Evolutionary conservation across 495 filamentous ascomycete genomes (phyloP).

Genomic region (Penicillium ucsense): DNA sequence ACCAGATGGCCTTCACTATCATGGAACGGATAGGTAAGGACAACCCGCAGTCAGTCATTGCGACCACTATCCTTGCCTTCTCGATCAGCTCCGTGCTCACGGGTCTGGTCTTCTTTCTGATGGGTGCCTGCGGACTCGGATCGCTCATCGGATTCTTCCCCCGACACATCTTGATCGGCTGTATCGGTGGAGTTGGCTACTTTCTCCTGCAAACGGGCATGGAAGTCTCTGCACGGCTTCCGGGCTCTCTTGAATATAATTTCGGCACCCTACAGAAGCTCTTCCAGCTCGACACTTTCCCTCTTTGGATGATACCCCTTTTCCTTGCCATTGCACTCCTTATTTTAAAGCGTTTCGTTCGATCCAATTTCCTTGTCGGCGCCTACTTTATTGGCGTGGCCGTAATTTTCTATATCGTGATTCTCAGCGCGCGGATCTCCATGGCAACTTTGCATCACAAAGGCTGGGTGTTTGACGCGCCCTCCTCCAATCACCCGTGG

Average conservation of each 20-base stretch:
- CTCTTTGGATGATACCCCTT: conserved; percentile 77
- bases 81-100: conserved; percentile 87
- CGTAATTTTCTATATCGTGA: conserved; percentile 71
- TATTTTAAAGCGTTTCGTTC: conserved; percentile 59
- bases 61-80: conserved; percentile 86
- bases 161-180: conserved; percentile 89
- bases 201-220: conserved; percentile 86
- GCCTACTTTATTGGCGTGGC: conserved; percentile 79
- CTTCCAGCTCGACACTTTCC: conserved; percentile 57
- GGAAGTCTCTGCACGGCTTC: conserved; percentile 85
- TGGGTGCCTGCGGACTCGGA: conserved; percentile 77
- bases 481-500: conserved; percentile 77
- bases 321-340: conserved; percentile 67
- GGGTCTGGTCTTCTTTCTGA: conserved; percentile 79
- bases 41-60: conserved; percentile 73
- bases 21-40: conserved; percentile 67
- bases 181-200: conserved; percentile 96
- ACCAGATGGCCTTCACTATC: conserved; percentile 91
- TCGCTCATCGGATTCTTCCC: conserved; percentile 95
- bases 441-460: conserved; percentile 51
- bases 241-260: conserved; percentile 74
- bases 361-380: conserved; percentile 74
- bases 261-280: conserved; percentile 65
- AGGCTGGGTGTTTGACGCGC: conserved; percentile 88
- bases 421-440: conserved; percentile 51